phyloP scores from a whole-genome alignment of 371 early-diverging fungal genomes.

The Paraphysoderma sedebokerense region DNA sequence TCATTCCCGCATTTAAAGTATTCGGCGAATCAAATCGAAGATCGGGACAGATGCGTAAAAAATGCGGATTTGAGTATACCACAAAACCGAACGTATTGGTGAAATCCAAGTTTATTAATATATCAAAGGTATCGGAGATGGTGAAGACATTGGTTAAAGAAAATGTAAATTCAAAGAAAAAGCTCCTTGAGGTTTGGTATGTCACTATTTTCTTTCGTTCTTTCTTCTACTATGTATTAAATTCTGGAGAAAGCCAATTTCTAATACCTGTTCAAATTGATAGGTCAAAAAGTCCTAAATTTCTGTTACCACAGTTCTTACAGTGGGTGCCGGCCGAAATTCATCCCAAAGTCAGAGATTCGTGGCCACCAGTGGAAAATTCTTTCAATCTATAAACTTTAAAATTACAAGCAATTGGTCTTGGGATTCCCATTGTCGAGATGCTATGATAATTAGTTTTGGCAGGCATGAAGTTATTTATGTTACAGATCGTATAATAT shows the following conservation, averaged over 20 bases:
- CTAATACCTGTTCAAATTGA: not conserved
- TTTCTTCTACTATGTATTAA: too few relatives aligned
- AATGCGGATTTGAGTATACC: not conserved
- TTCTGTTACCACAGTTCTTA: not conserved
- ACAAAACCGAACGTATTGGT: not conserved
- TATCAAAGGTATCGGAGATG: not conserved
- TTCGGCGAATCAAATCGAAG: too few relatives aligned
- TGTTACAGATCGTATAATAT: too few relatives aligned
- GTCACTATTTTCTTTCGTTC: too few relatives aligned
- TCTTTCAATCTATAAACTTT: not conserved
- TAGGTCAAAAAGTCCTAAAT: too few relatives aligned
- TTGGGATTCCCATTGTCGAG: too few relatives aligned
- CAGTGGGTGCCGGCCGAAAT: not conserved
- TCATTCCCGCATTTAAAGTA: not conserved
- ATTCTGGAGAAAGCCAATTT: too few relatives aligned
- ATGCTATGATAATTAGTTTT: too few relatives aligned
- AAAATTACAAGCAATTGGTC: too few relatives aligned
- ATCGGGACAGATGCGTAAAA: too few relatives aligned
- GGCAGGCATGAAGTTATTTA: too few relatives aligned
- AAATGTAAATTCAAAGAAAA: not conserved
- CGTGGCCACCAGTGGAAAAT: not conserved
- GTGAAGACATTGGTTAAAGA: not conserved
- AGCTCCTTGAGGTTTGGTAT: not conserved
- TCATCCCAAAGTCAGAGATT: not conserved
- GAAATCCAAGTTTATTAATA: not conserved